phyloP scores from a whole-genome alignment of 2,329 filamentous ascomycete species.

The Calonectria pteridis region DNA sequence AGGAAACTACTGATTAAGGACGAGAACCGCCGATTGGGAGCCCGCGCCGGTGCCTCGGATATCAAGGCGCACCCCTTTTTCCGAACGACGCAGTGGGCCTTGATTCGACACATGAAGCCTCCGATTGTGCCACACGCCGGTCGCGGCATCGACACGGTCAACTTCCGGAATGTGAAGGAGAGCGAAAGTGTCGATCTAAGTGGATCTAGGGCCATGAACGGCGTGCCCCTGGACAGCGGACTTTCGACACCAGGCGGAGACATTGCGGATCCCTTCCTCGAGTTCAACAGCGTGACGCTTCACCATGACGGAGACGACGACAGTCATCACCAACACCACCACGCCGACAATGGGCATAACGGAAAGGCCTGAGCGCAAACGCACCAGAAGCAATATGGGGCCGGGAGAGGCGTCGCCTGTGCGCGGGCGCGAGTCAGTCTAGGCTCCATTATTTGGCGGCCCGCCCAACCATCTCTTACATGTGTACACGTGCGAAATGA shows the following conservation, averaged over 20 bases:
- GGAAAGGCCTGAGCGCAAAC: slow-evolving; percentile 17
- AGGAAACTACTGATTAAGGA: slow-evolving; percentile 98
- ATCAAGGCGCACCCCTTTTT: slow-evolving; percentile 98
- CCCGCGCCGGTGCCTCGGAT: slow-evolving; percentile 94
- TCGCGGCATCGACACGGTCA: slow-evolving; percentile 91
- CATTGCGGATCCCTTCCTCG: slow-evolving; percentile 90
- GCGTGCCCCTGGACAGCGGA: slow-evolving; percentile 88
- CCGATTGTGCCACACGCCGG: slow-evolving; percentile 95
- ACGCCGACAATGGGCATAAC: not conserved
- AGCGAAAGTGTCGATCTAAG: slow-evolving; percentile 92
- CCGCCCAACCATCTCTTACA: slow-evolving; percentile 27
- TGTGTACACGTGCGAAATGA: slow-evolving; percentile 41
- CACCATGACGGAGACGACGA: slow-evolving; percentile 94
- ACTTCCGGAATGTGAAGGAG: slow-evolving; percentile 98
- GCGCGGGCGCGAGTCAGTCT: slow-evolving; percentile 20
- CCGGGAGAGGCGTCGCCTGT: slow-evolving; percentile 19
- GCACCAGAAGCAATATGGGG: not conserved
- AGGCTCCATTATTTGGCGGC: slow-evolving; percentile 23
- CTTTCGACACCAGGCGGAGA: slow-evolving; percentile 88
- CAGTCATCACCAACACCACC: slow-evolving; percentile 41
- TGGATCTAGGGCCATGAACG: slow-evolving; percentile 71
- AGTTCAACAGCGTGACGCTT: slow-evolving; percentile 98
- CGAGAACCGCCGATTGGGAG: slow-evolving; percentile 91
- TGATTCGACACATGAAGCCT: slow-evolving; percentile 97
- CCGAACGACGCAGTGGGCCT: slow-evolving; percentile 93